Evolutionary conservation across 2,329 filamentous ascomycete genomes (phyloP).

Genomic region (Aureobasidium uvarum): DNA sequence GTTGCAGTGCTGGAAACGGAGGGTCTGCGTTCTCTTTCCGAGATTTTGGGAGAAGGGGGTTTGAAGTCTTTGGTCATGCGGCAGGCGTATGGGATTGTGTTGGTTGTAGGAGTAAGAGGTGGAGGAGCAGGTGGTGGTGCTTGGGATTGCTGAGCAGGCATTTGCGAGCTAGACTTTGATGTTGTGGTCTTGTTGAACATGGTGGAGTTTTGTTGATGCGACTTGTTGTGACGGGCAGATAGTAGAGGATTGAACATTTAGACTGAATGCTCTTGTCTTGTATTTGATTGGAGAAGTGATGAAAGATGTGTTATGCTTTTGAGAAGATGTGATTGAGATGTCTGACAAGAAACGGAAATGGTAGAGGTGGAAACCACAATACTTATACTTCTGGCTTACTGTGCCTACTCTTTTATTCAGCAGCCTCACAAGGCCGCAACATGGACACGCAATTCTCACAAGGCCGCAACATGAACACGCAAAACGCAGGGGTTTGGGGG

Average conservation of each 20-base stretch:
- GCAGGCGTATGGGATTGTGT: not conserved
- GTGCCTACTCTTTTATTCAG: not conserved
- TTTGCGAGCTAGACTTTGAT: not conserved
- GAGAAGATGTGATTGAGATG: not conserved
- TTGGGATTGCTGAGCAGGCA: not conserved
- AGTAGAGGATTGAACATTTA: not conserved
- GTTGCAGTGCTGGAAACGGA: not conserved
- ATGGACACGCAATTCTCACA: slow-evolving; percentile 7
- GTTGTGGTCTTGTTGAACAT: not conserved
- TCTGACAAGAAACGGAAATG: not conserved
- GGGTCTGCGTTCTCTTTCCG: not conserved
- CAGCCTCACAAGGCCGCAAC: slow-evolving; percentile 13
- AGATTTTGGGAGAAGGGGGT: no score
- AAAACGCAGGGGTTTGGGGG: not conserved
- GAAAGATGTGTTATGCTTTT: not conserved
- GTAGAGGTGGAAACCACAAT: not conserved
- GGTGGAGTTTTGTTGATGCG: not conserved
- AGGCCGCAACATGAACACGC: slow-evolving; percentile 13
- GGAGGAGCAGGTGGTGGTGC: not conserved
- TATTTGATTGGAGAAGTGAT: not conserved
- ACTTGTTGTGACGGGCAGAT: not conserved
- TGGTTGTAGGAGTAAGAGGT: not conserved
- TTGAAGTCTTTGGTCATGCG: not conserved
- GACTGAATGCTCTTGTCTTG: no score
- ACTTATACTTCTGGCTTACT: not conserved